These are phyloP conservation scores for Pythium aristosporum DNA, from an alignment of 352 stramenopile genomes.

Conservation along the genomic window DNA sequence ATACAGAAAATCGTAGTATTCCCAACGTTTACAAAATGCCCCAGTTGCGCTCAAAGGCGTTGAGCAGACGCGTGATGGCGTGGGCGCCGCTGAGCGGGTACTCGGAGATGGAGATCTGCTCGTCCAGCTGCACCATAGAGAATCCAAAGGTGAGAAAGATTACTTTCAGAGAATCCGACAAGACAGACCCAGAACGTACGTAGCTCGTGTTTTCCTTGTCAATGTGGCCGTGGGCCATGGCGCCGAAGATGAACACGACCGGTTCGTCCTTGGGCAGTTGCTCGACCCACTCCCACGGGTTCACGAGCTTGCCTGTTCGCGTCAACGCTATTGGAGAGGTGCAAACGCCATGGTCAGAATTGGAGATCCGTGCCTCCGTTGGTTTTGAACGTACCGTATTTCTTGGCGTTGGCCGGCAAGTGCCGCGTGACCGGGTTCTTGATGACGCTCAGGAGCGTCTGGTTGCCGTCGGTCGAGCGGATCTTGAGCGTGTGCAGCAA, in stretches of 20 bases:
- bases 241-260: slow-evolving; percentile 97
- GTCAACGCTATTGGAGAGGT: slow-evolving; percentile 69
- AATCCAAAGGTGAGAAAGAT: slow-evolving; percentile 4
- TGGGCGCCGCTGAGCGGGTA: slow-evolving; percentile 97
- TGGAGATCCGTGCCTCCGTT: background rate
- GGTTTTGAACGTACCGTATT: slow-evolving; percentile 74
- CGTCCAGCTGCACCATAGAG: slow-evolving; percentile 67
- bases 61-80: slow-evolving; percentile 95
- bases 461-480: slow-evolving; percentile 94
- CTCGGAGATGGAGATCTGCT: slow-evolving; percentile 97
- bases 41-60: slow-evolving; percentile 98
- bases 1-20: slow-evolving; percentile 17
- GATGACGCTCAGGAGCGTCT: slow-evolving; percentile 98
- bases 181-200: slow-evolving; percentile 43
- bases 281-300: slow-evolving; percentile 93
- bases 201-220: slow-evolving; percentile 97
- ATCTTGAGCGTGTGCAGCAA: slow-evolving; percentile 99
- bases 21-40: slow-evolving; percentile 92
- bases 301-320: slow-evolving; percentile 93
- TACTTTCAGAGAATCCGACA: background rate
- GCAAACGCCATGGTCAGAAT: background rate
- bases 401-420: slow-evolving; percentile 93
- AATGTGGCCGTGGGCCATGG: slow-evolving; percentile 97
- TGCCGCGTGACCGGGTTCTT: slow-evolving; percentile 99
- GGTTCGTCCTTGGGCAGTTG: slow-evolving; percentile 89